Conservation (phyloP, 116 monocot genomes). For the Phalaenopsis hybrid region DNA sequence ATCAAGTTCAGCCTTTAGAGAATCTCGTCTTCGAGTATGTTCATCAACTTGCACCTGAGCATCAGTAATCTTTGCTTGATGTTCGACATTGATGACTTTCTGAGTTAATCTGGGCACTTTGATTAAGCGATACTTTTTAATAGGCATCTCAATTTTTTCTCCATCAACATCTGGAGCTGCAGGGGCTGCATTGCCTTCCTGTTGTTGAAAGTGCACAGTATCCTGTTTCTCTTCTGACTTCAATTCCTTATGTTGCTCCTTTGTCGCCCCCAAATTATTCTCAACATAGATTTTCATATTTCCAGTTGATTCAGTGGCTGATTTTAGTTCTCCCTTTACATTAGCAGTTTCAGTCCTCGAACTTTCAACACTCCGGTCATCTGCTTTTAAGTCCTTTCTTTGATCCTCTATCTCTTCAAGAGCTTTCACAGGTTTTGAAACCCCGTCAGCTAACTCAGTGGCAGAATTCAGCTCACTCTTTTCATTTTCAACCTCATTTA, state of each 20-base stretch:
- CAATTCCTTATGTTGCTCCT: background rate
- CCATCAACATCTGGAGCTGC: slow-evolving; percentile 13
- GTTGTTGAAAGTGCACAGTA: background rate
- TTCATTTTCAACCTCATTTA: background rate
- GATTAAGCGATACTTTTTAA: slow-evolving; percentile 33
- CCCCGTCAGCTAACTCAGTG: background rate
- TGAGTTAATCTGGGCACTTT: slow-evolving; percentile 42
- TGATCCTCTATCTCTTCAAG: slow-evolving; percentile 2
- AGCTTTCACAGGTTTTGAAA: background rate
- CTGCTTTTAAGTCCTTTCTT: background rate
- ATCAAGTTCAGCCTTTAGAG: slow-evolving; percentile 24
- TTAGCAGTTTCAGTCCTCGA: background rate
- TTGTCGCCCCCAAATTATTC: background rate
- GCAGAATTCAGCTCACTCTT: background rate
- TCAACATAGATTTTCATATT: background rate
- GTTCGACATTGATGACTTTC: slow-evolving; percentile 29
- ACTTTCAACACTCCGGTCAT: background rate
- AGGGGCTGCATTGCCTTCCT: background rate
- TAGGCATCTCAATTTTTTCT: slow-evolving; percentile 11
- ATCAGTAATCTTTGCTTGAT: slow-evolving; percentile 24
- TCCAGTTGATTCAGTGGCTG: background rate
- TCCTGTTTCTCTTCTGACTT: background rate
- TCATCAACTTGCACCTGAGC: slow-evolving; percentile 31
- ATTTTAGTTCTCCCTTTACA: background rate
- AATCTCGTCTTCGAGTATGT: slow-evolving; percentile 42